These are phyloP conservation scores for Diaporthe velutina DNA, from an alignment of 2,329 filamentous ascomycete species.

Conservation along the genomic window DNA sequence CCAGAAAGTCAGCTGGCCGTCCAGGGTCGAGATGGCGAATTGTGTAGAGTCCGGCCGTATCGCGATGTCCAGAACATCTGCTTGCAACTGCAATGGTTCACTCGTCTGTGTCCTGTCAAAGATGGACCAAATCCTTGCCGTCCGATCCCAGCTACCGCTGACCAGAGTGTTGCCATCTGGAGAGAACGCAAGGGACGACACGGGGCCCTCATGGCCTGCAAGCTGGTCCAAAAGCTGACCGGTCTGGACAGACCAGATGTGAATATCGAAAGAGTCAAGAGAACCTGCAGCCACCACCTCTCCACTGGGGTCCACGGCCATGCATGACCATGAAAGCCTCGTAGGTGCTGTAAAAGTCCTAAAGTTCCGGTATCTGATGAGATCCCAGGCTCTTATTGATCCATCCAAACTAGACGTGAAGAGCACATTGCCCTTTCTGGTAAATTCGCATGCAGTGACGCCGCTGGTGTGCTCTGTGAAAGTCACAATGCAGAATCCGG, in stretches of 20 bases:
- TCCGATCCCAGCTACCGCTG: constrained; percentile 96
- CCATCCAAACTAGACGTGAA: constrained; percentile 97
- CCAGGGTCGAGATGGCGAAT: constrained; percentile 90
- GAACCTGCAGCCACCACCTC: constrained; percentile 97
- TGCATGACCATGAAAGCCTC: constrained; percentile 89
- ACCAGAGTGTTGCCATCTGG: constrained; percentile 87
- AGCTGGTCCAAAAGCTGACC: constrained; percentile 93
- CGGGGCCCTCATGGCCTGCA: constrained; percentile 92
- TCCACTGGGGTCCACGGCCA: constrained; percentile 96
- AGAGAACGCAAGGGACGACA: constrained; percentile 89
- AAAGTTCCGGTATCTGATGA: constrained; percentile 97
- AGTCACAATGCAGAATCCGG: constrained; percentile 97
- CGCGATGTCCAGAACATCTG: constrained; percentile 88
- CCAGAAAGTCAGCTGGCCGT: constrained; percentile 97
- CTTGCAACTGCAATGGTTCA: constrained; percentile 91
- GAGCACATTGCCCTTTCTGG: constrained; percentile 93
- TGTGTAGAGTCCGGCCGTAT: constrained; percentile 93
- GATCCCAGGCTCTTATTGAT: constrained; percentile 94
- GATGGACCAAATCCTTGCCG: constrained; percentile 95
- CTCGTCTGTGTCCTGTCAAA: constrained; percentile 95
- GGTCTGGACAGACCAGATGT: constrained; percentile 98
- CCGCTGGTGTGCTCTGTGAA: constrained; percentile 97
- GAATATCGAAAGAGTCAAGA: constrained; percentile 95
- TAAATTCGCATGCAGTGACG: constrained; percentile 94
- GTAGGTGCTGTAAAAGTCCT: constrained; percentile 96